These are phyloP conservation scores for Usnea hakonensis DNA, from an alignment of 495 filamentous ascomycete species.

Conservation along the genomic window DNA sequence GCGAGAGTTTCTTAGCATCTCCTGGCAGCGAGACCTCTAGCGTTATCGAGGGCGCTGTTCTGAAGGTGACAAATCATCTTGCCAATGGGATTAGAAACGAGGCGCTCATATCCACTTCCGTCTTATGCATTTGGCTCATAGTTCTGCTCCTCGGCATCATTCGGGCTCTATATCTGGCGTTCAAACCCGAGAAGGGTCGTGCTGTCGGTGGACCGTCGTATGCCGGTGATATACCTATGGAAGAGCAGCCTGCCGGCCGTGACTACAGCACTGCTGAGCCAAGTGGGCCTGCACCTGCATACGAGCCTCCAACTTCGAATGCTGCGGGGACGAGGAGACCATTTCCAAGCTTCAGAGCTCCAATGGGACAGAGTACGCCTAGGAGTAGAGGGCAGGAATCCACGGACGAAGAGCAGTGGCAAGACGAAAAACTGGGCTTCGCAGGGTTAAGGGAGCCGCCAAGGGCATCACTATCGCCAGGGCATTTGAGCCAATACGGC, in stretches of 20 bases:
- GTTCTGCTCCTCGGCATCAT: conserved; percentile 64
- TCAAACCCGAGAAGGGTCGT: conserved; percentile 35
- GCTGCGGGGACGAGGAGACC: neutral
- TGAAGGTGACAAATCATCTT: conserved; percentile 55
- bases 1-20: conserved; percentile 67
- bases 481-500: conserved; percentile 12
- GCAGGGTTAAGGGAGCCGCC: conserved; percentile 34
- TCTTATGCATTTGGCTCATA: conserved; percentile 69
- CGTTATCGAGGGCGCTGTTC: conserved; percentile 70
- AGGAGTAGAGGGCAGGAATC: neutral
- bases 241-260: conserved; percentile 11
- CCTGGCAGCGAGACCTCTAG: conserved; percentile 62
- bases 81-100: conserved; percentile 59
- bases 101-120: conserved; percentile 61
- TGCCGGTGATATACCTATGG: conserved; percentile 24
- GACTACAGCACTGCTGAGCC: conserved; percentile 8
- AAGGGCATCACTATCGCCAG: conserved; percentile 6
- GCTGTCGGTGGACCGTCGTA: conserved; percentile 42
- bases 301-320: conserved; percentile 21
- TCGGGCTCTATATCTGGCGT: conserved; percentile 50
- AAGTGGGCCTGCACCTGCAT: conserved; percentile 21
- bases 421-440: conserved; percentile 41
- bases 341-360: conserved; percentile 1
- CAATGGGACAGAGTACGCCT: conserved; percentile 1
- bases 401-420: conserved; percentile 21